Base-by-base conservation (phyloP, 768 basidiomycete species). In the Mrakia blollopis region DNA sequence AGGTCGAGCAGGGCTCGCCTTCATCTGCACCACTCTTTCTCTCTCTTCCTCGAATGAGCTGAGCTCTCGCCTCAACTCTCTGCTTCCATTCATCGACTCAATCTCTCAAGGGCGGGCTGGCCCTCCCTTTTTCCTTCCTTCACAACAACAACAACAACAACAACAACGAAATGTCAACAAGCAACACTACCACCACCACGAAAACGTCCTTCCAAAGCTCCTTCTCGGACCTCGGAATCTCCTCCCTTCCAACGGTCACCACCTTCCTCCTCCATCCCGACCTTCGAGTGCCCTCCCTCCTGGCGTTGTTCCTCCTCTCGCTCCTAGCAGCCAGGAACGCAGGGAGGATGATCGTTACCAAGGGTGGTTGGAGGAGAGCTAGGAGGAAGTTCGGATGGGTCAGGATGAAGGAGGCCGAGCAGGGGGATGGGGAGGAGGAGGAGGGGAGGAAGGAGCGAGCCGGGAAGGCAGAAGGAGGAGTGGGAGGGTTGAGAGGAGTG, bases 231-330 rank as follows among this genome's bases (percentile, higher is more conserved):
- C 47, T 50, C 2, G 47, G 65, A 6, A 35, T 68, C 65, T 44
- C 65, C 6, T 2, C 39, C 37, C 14, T 41, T 23, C 65, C 65
- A 0, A 37, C 65, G 10, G 13, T 37, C 5, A n/a, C 65, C 65
- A 44, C 65, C 10, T 68, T 68, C 65, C 8, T 68, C 37, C 14
- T 37, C 65, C 65, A 68, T 39, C 65, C 65, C 39, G 65, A 68
- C 65, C 5, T 44, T 2, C 65, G 65, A 16, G 25, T 68, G 0
- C 35, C 65, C 21, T 68, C 65, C 10, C 44, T 68, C 37, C 6
- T 68, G 8, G 65, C 65, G 18, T 39, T 68, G 39, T 23, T 23
- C 39, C 25, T 68, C 25, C 65, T 68, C 25, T 39, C 44, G 0
- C 39, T 68, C 39, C 39, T 39, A 4, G 23, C 65, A 4, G 65